These are phyloP conservation scores for Yarrowia galli DNA, from an alignment of 1,139 yeast species.

Conservation along the genomic window DNA sequence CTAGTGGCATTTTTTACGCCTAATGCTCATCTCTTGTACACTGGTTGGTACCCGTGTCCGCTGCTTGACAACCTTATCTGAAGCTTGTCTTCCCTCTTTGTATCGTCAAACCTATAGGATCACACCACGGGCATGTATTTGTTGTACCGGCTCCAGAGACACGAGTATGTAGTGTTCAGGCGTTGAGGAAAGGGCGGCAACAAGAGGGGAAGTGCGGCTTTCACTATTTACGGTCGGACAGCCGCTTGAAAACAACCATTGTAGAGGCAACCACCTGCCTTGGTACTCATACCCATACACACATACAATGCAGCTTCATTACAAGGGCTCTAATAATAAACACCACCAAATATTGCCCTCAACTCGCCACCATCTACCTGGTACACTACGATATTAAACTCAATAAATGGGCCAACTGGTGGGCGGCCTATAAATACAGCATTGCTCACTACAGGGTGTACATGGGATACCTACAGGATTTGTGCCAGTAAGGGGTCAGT, in stretches of 20 bases:
- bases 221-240: too few relatives aligned
- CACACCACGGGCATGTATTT: not conserved
- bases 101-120: not conserved
- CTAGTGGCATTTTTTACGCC: not conserved
- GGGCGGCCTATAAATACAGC: not conserved
- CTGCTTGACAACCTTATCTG: constrained; percentile 14
- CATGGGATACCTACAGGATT: too few relatives aligned
- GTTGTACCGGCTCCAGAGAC: too few relatives aligned
- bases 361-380: too few relatives aligned
- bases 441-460: not conserved
- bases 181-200: not conserved
- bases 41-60: not conserved
- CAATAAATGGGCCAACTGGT: not conserved
- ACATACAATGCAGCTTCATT: too few relatives aligned
- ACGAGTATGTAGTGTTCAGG: not conserved
- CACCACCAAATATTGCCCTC: too few relatives aligned
- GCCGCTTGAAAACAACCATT: too few relatives aligned
- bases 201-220: not conserved
- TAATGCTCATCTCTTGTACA: constrained; percentile 1
- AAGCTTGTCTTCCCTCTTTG: not conserved
- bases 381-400: not conserved
- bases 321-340: too few relatives aligned
- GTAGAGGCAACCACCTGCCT: too few relatives aligned
- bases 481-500: not conserved
- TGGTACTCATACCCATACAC: too few relatives aligned